Percentiles rank a stretch among this genome's conserved stretches.
These are phyloP conservation scores for Trichocladium antarcticum DNA, from an alignment of 495 filamentous ascomycete species.

Conservation along the genomic window DNA sequence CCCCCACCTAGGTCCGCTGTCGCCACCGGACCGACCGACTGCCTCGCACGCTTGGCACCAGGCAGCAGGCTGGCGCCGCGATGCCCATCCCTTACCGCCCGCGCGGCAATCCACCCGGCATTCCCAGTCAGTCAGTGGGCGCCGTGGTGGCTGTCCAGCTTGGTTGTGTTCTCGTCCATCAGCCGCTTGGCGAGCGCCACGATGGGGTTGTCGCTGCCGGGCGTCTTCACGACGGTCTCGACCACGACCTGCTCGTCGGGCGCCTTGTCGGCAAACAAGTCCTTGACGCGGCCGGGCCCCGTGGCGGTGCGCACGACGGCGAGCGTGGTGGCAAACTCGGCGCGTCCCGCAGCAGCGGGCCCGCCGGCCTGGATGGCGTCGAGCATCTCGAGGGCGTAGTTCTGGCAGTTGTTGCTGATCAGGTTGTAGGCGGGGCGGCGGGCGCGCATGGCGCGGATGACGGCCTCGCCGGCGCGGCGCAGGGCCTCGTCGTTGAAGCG, in stretches of 20 bases:
- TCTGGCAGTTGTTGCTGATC: slow-evolving; percentile 42
- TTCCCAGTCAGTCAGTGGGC: too few relatives aligned
- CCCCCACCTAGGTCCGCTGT: too few relatives aligned
- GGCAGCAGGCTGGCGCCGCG: too few relatives aligned
- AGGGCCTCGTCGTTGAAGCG: slow-evolving; percentile 38
- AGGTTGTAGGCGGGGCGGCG: slow-evolving; percentile 35
- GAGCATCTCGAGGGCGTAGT: slow-evolving; percentile 33
- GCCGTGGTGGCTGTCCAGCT: slow-evolving; percentile 29
- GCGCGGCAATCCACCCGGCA: too few relatives aligned
- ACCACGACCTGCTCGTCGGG: slow-evolving; percentile 14
- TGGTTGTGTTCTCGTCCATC: slow-evolving; percentile 35
- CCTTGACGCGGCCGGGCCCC: slow-evolving; percentile 28
- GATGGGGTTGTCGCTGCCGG: slow-evolving; percentile 9
- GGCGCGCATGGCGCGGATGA: slow-evolving; percentile 33
- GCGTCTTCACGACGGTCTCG: slow-evolving; percentile 6
- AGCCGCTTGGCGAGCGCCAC: slow-evolving; percentile 26
- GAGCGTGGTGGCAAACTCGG: slow-evolving; percentile 33
- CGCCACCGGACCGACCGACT: too few relatives aligned
- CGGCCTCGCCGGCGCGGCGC: slow-evolving; percentile 27
- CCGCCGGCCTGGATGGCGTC: slow-evolving; percentile 34
- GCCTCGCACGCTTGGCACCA: too few relatives aligned
- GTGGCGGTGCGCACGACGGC: slow-evolving; percentile 33
- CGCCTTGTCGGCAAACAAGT: slow-evolving; percentile 29
- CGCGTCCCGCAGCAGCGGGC: slow-evolving; percentile 10
- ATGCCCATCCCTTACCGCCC: too few relatives aligned